Base-by-base conservation (phyloP, 176 grass and related monocot genomes). In the Pontederia paniculata region DNA sequence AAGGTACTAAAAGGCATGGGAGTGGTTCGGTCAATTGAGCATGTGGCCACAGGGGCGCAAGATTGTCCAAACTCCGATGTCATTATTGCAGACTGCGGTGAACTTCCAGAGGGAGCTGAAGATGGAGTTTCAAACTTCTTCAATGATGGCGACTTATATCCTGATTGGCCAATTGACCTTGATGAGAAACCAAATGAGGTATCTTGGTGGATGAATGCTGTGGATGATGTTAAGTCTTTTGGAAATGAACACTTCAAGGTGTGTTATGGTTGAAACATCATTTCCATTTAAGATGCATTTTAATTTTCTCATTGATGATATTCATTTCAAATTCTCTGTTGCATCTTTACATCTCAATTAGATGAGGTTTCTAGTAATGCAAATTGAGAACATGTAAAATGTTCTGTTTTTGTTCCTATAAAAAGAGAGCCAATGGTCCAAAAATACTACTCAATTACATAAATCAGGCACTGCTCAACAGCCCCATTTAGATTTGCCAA, bases 231-330 rank as follows among this genome's bases (percentile, higher is more conserved):
- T 14, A 97, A 97, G 54, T 58, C 74, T 67, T 97, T 84, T 47
- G 86, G 86, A 68, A 97, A 97, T 74, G 91, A 77, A 48, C 62
- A 78, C 66, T 97, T 97, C 66, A 90, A 90, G 90, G 89, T 97
- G 31, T 15, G 8, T 56, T 42, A 25, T 46, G 25, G 54, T 71
- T 15, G 9, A 23, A 13, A 3, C 16, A 16, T 48, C 10, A 9
- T 17, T 7, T 52, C 25, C 11, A 45, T 52, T 12, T 6, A 5
- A 37, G 7, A 5, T 37, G 28, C 50, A 3, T 25, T 42, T 52
- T 41, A 6, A 18, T 12, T 37, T 37, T 37, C 28, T 37, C n/a
- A n/a, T n/a, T n/a, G n/a, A n/a, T 37, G 28, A 5, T 6, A 5
- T 42, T 20, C 48, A 8, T 48, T 68, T 73, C 77, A 64, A 9